These are phyloP conservation scores for Quillaja saponaria DNA, from an alignment of 306 rosid genomes.

Conservation along the genomic window DNA sequence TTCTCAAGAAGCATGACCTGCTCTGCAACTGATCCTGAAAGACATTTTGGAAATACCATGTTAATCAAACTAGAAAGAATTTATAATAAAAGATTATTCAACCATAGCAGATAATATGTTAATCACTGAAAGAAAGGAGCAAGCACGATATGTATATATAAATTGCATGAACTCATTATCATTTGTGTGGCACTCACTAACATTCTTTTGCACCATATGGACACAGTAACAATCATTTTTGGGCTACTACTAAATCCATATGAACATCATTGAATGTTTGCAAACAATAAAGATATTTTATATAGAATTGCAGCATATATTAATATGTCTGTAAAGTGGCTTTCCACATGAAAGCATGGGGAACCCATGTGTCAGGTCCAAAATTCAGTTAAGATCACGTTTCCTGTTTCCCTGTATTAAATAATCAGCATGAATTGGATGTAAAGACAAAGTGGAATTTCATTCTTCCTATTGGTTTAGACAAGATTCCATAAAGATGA, in stretches of 20 bases:
- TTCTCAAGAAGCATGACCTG: constrained; percentile 97
- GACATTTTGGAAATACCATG: constrained; percentile 16
- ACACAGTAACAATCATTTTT: no score
- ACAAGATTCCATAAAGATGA: constrained; percentile 4
- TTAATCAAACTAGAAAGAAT: constrained; percentile 19
- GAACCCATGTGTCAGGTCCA: constrained; percentile 3
- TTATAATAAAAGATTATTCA: constrained; percentile 13
- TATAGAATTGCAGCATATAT: constrained; percentile 3
- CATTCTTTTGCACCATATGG: constrained; percentile 1
- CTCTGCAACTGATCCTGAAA: constrained; percentile 83
- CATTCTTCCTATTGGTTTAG: constrained; percentile 3
- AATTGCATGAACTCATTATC: constrained; percentile 6
- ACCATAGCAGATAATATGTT: not conserved
- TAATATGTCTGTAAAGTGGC: not conserved
- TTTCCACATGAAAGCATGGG: constrained; percentile 1
- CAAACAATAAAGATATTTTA: constrained; percentile 10
- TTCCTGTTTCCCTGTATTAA: not conserved
- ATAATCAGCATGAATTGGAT: not conserved
- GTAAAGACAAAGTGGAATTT: not conserved
- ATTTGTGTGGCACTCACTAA: constrained; percentile 4
- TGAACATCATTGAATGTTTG: constrained; percentile 3
- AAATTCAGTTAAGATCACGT: constrained; percentile 1
- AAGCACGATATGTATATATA: constrained; percentile 18
- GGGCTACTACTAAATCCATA: no score
- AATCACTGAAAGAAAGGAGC: constrained; percentile 4